These are phyloP conservation scores for Malus sylvestris DNA, from an alignment of 306 rosid genomes.

Conservation along the genomic window DNA sequence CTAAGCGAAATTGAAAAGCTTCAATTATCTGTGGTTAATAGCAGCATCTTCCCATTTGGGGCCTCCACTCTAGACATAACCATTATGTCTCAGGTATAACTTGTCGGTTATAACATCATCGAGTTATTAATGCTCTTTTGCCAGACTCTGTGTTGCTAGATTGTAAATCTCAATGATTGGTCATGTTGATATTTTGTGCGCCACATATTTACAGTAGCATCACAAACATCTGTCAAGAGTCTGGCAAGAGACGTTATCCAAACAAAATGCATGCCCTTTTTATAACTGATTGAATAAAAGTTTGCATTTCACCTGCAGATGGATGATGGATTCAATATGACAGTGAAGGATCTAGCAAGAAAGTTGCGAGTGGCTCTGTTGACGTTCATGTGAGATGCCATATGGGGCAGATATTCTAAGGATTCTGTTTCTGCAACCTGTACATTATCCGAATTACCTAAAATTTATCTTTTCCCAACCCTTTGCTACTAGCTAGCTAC, in stretches of 20 bases:
- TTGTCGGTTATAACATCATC: not conserved
- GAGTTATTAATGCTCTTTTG: not conserved
- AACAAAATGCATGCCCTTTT: too few relatives aligned
- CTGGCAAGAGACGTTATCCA: too few relatives aligned
- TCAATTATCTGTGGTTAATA: conserved; percentile 27
- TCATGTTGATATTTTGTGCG: too few relatives aligned
- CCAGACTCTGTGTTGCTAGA: not conserved
- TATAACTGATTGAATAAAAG: too few relatives aligned
- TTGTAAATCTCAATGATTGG: not conserved
- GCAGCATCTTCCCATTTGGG: conserved; percentile 43
- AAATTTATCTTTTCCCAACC: not conserved
- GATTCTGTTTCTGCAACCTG: not conserved
- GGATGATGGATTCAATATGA: conserved; percentile 40
- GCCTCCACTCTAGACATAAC: conserved; percentile 43
- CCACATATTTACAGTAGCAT: too few relatives aligned
- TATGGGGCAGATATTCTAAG: not conserved
- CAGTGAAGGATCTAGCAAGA: conserved; percentile 36
- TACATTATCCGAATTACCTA: not conserved
- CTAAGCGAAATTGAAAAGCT: conserved; percentile 44
- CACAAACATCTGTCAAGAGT: too few relatives aligned
- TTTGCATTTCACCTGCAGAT: conserved; percentile 30
- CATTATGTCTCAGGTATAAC: conserved; percentile 52
- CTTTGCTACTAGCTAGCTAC: not conserved
- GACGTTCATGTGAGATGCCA: conserved; percentile 23
- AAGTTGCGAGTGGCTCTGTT: conserved; percentile 28